These are phyloP conservation scores for Rosa persica DNA, from an alignment of 306 rosid species.

Conservation along the genomic window DNA sequence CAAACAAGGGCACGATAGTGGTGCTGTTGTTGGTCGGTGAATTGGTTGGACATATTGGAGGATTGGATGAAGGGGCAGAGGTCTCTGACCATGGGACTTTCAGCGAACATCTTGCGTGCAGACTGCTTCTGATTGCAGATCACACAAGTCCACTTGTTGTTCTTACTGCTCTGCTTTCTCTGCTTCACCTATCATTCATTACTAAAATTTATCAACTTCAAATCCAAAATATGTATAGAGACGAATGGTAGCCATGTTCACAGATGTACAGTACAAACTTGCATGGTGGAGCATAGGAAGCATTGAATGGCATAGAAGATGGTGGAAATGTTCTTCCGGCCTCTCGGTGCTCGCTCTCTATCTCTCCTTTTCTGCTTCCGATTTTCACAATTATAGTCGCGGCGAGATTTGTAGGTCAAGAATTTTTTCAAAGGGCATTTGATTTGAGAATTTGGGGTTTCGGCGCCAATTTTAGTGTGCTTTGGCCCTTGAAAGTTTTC, in stretches of 20 bases:
- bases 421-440: not conserved
- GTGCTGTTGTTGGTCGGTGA: not conserved
- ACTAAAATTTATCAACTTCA: not conserved
- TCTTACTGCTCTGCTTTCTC: conserved; percentile 57
- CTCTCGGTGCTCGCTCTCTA: not conserved
- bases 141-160: conserved; percentile 72
- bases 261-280: conserved; percentile 31
- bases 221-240: not conserved
- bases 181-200: conserved; percentile 68
- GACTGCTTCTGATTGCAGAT: conserved; percentile 85
- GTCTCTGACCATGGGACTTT: conserved; percentile 66
- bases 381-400: too few relatives aligned
- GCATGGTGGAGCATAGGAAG: conserved; percentile 88
- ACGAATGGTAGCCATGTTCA: not conserved
- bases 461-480: not conserved
- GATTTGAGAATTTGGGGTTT: not conserved
- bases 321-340: conserved; percentile 35
- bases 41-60: conserved; percentile 72
- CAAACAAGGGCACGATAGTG: not conserved
- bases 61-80: conserved; percentile 75
- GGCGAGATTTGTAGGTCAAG: not conserved
- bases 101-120: conserved; percentile 67
- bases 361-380: not conserved
- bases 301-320: conserved; percentile 81
- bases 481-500: too few relatives aligned